Evolutionary conservation across 1,284 basidiomycete species (phyloP), one percentile per base, ranked within the genome.

Genomic region (Ganoderma sinense): DNA sequence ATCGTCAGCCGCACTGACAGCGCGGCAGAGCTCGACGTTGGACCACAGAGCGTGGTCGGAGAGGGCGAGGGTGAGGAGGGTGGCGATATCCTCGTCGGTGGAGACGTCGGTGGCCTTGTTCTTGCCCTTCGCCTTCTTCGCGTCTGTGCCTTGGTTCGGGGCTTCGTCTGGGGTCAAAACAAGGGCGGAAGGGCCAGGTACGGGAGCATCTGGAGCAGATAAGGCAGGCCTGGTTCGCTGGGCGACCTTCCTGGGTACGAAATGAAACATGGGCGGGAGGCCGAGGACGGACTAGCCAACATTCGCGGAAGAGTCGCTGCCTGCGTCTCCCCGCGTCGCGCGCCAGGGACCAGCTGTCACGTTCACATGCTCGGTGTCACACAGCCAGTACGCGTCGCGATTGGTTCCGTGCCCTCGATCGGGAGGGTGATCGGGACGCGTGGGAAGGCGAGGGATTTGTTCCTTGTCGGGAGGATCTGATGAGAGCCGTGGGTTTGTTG

Each of bases 31-130:
- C 64, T 88, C 87, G 0, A 84, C 76, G 72, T 91, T 84, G 1
- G 78, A 75, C 90, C 89, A 93, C 7, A 93, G 76, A 8, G 85
- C 83, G 78, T 91, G 85, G 75, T 92, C 87, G 7, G 91, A 91
- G n/a, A 93, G 80, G 0, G 91, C 84, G 7, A 93, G 85, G 20
- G 81, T 81, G 39, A 91, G 70, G 29, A 92, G 80, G 4, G 78
- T 76, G 2, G 82, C 83, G 59, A 86, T 83, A 69, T 90, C 89
- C 61, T 84, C 82, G 29, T 86, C 76, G 39, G 13, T 53, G 23
- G 36, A 23, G 1, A n/a, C 33, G 14, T 53, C 66, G 51, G 56
- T n/a, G 29, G 29, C 41, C 14, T 64, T 23, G 45, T 40, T 14
- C 20, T 60, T 60, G 58, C 39, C n/a, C 40, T 60, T 60, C 20